phyloP scores from a whole-genome alignment of 768 basidiomycete genomes.

The Cystoderma amianthinum region DNA sequence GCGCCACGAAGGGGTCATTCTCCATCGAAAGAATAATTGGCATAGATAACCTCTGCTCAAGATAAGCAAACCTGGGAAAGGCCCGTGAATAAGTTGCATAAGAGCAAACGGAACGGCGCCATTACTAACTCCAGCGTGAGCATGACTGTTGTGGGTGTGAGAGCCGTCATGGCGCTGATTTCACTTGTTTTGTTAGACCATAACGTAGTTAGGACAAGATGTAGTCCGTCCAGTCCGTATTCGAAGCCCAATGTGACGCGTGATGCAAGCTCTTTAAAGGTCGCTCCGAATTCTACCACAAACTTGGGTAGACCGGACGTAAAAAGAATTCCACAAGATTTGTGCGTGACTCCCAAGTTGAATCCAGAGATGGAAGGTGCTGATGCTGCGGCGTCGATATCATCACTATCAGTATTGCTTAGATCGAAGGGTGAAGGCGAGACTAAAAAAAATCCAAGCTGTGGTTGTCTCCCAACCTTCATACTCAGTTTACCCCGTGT shows the following conservation, averaged over 20 bases:
- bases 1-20: slow-evolving; percentile 34
- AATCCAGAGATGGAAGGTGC: slow-evolving; percentile 47
- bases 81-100: slow-evolving; percentile 7
- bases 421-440: slow-evolving; percentile 35
- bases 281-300: slow-evolving; percentile 42
- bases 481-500: slow-evolving; percentile 39
- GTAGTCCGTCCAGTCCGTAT: slow-evolving; percentile 36
- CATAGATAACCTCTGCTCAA: slow-evolving; percentile 49
- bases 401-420: slow-evolving; percentile 10
- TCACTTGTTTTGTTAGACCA: slow-evolving; percentile 42
- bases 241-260: slow-evolving; percentile 44
- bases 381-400: slow-evolving; percentile 6
- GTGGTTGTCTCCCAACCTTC: slow-evolving; percentile 23
- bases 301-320: slow-evolving; percentile 39
- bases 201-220: slow-evolving; percentile 22
- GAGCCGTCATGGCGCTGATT: slow-evolving; percentile 35
- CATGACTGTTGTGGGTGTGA: slow-evolving; percentile 40
- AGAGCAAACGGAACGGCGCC: slow-evolving; percentile 7
- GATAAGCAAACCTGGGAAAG: slow-evolving; percentile 40
- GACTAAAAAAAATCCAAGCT: slow-evolving; percentile 32
- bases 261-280: slow-evolving; percentile 48
- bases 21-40: slow-evolving; percentile 53
- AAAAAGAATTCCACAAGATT: slow-evolving; percentile 42
- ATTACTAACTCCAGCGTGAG: slow-evolving; percentile 50
- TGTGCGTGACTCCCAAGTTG: slow-evolving; percentile 35